Base-by-base conservation (phyloP, 352 stramenopile species). In the Globisporangium acanthophoron region DNA sequence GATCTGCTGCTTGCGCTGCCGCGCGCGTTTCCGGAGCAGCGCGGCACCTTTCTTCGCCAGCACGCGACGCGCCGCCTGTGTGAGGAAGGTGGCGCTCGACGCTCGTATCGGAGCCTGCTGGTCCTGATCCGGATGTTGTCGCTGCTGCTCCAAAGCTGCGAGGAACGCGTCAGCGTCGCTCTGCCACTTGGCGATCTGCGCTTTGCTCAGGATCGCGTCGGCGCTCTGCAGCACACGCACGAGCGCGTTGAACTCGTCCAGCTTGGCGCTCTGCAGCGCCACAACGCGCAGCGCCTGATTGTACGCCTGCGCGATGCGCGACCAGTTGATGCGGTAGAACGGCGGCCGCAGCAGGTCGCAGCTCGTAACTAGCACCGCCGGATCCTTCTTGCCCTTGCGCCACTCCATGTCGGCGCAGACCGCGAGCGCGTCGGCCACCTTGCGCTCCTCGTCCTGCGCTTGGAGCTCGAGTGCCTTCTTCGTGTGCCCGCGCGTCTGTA, bases 221-320 rank as follows among this genome's bases (percentile, higher is more conserved):
- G 66, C 33, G 43, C 59, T 72, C 66, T 87, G 78, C 27, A 91
- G 50, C 13, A 80, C 65, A 0, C 58, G 65, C 16, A 71, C 78
- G 4, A 89, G 57, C 0, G 69, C 52, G 41, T 91, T 91, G 62
- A 71, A 91, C 56, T 74, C 71, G 20, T 91, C 78, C 33, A 91
- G 68, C 59, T 78, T 79, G 20, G 80, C 76, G 33, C 65, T 62
- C n/a, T 82, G 71, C 33, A 82, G 73, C 5, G 64, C 65, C 8
- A 85, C 55, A 3, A 59, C 71, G 40, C 62, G 62, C 51, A 87
- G 50, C 24, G 56, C 68, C 9, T 76, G 54, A 24, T 72, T 71
- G 67, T 89, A 91, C 5, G 76, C 80, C 21, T 70, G 71, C 0
- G 60, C 73, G 41, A 91, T 56, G 9, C 55, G 44, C 29, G 67